A percentile compares a stretch with the other conserved stretches of the same genome.
Conservation (phyloP, 2,329 filamentous ascomycete genomes). For the Elsinoe necatrix region DNA sequence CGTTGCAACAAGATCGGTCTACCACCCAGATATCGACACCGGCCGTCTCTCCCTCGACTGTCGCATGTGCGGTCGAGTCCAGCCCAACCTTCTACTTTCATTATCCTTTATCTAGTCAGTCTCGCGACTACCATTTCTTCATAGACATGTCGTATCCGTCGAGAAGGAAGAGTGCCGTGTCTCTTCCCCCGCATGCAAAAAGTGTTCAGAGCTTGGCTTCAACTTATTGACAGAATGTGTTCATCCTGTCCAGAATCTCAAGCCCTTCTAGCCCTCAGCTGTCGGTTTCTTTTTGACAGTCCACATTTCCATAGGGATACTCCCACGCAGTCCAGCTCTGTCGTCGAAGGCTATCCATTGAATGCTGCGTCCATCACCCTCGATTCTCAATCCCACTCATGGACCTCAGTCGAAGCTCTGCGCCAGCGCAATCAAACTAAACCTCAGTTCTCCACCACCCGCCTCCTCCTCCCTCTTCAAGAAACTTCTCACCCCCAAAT, state of each 20-base stretch:
- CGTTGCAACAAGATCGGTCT: background rate
- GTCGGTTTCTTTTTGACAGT: background rate
- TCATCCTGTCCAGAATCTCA: background rate
- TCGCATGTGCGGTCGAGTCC: background rate
- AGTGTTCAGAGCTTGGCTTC: background rate
- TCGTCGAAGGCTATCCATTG: too few relatives aligned
- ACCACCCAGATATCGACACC: background rate
- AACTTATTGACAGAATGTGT: background rate
- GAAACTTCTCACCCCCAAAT: constrained; percentile 57
- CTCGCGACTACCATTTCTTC: background rate
- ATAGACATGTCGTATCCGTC: background rate
- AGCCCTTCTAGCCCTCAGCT: background rate
- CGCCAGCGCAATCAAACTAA: constrained; percentile 54
- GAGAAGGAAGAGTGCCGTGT: background rate
- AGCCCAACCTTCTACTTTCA: background rate
- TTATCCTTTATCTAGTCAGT: background rate
- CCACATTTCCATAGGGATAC: background rate
- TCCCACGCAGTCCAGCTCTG: background rate
- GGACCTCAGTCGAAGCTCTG: constrained; percentile 44
- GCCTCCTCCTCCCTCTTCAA: constrained; percentile 49
- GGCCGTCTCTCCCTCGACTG: constrained; percentile 2
- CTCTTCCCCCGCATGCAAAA: background rate
- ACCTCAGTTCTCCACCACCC: constrained; percentile 51
- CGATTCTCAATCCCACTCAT: background rate
- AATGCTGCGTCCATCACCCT: background rate